phyloP scores from a whole-genome alignment of 2,329 filamentous ascomycete species.

The Dactylellina cionopaga region DNA sequence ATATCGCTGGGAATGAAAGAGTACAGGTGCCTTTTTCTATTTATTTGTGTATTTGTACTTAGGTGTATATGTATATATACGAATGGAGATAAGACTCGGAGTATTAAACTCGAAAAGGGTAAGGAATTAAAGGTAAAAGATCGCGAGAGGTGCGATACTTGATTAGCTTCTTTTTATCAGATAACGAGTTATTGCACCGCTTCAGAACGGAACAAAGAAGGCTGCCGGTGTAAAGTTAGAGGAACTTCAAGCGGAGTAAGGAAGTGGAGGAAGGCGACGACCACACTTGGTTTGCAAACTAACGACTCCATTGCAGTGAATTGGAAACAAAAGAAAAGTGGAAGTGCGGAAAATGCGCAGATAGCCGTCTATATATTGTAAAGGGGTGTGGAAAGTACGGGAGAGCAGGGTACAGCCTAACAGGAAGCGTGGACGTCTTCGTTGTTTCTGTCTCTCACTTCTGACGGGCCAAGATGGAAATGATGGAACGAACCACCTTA shows the following conservation, averaged over 20 bases:
- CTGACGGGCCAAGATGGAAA: slow-evolving; percentile 20
- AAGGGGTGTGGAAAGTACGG: slow-evolving; percentile 32
- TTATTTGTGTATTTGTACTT: not conserved
- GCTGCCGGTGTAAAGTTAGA: slow-evolving; percentile 42
- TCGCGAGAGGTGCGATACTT: slow-evolving; percentile 24
- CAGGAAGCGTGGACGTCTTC: slow-evolving; percentile 25
- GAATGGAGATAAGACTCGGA: slow-evolving; percentile 13
- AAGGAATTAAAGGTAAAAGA: slow-evolving; percentile 28
- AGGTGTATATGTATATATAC: slow-evolving; percentile 1
- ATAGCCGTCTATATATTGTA: slow-evolving; percentile 53
- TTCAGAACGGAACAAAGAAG: slow-evolving; percentile 33
- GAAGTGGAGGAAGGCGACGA: slow-evolving; percentile 23
- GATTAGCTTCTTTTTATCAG: too few relatives aligned
- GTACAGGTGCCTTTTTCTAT: slow-evolving; percentile 12
- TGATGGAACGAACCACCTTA: slow-evolving; percentile 48
- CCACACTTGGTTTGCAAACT: slow-evolving; percentile 29
- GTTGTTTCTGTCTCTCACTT: slow-evolving; percentile 4
- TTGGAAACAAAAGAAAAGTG: slow-evolving; percentile 45
- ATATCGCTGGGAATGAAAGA: slow-evolving; percentile 11
- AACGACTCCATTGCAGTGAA: slow-evolving; percentile 39
- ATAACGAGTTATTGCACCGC: slow-evolving; percentile 44
- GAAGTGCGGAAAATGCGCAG: slow-evolving; percentile 38
- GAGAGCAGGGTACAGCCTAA: slow-evolving; percentile 21
- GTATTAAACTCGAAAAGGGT: slow-evolving; percentile 7
- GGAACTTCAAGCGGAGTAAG: slow-evolving; percentile 49